Conservation (phyloP, 129 eudicot genomes). For the Flaveria linearis region DNA sequence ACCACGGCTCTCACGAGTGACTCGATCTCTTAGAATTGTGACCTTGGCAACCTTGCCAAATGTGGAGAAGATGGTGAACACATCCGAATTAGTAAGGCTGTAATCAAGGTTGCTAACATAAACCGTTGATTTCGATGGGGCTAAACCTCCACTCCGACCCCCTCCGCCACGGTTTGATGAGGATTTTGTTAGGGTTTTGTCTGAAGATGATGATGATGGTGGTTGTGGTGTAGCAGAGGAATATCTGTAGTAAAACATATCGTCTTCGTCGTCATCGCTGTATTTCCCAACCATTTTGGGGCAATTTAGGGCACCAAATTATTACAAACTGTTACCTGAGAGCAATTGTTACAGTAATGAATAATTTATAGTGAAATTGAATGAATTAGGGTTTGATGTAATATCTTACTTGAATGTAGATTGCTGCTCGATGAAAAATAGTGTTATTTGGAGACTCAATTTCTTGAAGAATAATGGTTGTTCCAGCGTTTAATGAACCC, state of each 20-base stretch:
- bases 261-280: constrained; percentile 78
- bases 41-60: constrained; percentile 95
- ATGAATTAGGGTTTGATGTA: background rate
- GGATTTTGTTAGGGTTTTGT: constrained; percentile 38
- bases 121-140: constrained; percentile 93
- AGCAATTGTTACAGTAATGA: background rate
- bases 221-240: constrained; percentile 50
- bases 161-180: constrained; percentile 33
- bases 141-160: constrained; percentile 70
- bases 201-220: constrained; percentile 33
- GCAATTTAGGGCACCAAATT: background rate
- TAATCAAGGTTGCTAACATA: constrained; percentile 79
- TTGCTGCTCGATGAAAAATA: background rate
- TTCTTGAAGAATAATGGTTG: no score
- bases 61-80: constrained; percentile 87
- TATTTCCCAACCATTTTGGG: constrained; percentile 49
- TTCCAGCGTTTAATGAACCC: background rate
- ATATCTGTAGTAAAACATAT: constrained; percentile 69
- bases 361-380: background rate
- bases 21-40: constrained; percentile 70
- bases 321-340: background rate
- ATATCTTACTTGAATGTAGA: background rate
- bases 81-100: constrained; percentile 78
- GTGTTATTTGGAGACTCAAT: no score
- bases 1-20: constrained; percentile 84